Evolutionary conservation across 73 alveolate species (phyloP).

Genomic region (Halteria grandinella): DNA sequence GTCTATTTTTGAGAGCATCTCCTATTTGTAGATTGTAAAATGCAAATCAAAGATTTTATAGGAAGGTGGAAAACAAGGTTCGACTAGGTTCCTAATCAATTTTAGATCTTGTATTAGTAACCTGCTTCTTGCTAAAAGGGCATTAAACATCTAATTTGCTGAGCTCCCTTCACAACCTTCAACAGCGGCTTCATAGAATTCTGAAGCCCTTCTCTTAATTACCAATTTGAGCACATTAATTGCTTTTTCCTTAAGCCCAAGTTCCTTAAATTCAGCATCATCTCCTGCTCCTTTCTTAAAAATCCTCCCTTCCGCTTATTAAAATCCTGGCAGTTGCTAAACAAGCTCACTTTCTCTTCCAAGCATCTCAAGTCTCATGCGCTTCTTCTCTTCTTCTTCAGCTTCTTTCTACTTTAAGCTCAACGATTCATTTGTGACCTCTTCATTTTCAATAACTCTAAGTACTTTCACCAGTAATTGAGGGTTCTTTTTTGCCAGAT

Average conservation of each 20-base stretch:
- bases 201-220: slow-evolving; percentile 11
- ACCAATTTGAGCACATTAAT: slow-evolving; percentile 13
- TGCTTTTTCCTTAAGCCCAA: slow-evolving; percentile 24
- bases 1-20: slow-evolving; percentile 5
- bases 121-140: too few species aligned
- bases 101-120: slow-evolving; percentile 40
- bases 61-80: slow-evolving; percentile 44
- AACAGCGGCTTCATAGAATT: slow-evolving; percentile 22
- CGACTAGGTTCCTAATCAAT: slow-evolving; percentile 19
- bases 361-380: too few species aligned
- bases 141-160: too few species aligned
- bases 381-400: slow-evolving; percentile 1
- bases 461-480: slow-evolving; percentile 1
- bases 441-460: slow-evolving; percentile 50
- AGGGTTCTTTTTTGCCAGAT: slow-evolving; percentile 41
- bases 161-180: too few species aligned
- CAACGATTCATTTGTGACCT: slow-evolving; percentile 30
- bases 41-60: slow-evolving; percentile 18
- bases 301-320: too few species aligned
- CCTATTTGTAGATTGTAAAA: slow-evolving; percentile 19
- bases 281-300: too few species aligned
- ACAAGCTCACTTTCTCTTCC: too few species aligned
- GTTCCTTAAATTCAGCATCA: too few species aligned
- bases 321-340: too few species aligned
- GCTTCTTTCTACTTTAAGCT: slow-evolving; percentile 18